A percentile compares a stretch with the other conserved stretches of the same genome.
These are phyloP conservation scores for Niveomyces coronatus DNA, from an alignment of 2,329 filamentous ascomycete genomes.

Conservation along the genomic window DNA sequence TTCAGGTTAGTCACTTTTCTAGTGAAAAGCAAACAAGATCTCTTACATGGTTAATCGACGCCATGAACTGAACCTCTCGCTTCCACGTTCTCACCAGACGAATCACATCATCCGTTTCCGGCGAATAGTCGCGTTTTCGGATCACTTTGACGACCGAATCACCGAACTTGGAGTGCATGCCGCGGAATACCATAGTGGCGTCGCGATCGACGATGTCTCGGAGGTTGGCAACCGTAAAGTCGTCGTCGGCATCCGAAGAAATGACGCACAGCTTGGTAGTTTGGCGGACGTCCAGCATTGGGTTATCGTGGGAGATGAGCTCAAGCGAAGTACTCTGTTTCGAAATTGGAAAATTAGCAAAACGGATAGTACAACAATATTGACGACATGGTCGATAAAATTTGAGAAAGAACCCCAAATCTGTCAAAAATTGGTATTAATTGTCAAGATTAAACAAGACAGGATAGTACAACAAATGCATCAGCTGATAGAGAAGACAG, in stretches of 20 bases:
- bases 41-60: neutral
- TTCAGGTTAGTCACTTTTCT: too few species aligned
- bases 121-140: neutral
- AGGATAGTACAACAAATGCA: too few species aligned
- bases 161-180: neutral
- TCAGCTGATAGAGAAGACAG: too few species aligned
- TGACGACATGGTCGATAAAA: too few species aligned
- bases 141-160: neutral
- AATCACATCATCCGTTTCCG: neutral
- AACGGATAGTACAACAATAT: too few species aligned
- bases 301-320: neutral
- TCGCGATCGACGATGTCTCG: neutral
- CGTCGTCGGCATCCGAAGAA: too few species aligned
- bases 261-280: neutral
- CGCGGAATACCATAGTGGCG: neutral
- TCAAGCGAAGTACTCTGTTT: neutral
- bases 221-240: neutral
- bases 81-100: neutral
- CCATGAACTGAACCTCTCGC: neutral
- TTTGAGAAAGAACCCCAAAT: too few species aligned
- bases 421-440: too few species aligned
- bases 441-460: too few species aligned
- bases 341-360: too few species aligned
- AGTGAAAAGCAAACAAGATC: too few species aligned
- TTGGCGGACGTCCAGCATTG: neutral